Base-by-base conservation (phyloP, 306 rosid species). In the Cucurbita moschata region DNA sequence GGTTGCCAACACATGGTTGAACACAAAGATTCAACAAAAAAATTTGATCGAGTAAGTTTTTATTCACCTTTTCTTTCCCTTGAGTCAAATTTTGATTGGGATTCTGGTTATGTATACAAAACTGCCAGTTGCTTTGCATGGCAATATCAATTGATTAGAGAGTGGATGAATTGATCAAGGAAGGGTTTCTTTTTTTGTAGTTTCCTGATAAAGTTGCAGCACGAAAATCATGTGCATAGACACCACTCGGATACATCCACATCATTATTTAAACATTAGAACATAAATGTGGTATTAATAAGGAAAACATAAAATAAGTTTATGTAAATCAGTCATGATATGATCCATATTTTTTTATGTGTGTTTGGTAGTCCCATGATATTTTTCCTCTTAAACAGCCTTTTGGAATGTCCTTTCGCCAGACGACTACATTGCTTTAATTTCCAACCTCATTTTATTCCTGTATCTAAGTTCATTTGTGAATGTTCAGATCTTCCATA, bases 1-100 rank as follows among this genome's bases (percentile, higher is more conserved):
- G 91, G 85, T 68, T 82, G 86, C 62, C 76, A 80, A 84, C 85
- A 89, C 82, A 90, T 94, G 97, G 96, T 86, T 79, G 84, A 85
- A 72, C 90, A 86, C 80, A 82, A 73, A 75, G 89, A 85, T 76
- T 64, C 87, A 10, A 46, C 38, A n/a, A 83, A 81, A 86, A 75
- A 72, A 37, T 90, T 87, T 84, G 95, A 87, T 72, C 87, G 87
- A 78, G 98, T 94, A 82, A 81, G 97, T 77, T 75, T 44, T 66
- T n/a, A 5, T 44, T 42, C 15, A 14, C 21, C 19, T 68, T 68
- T 69, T 69, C 43, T 69, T 23, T 44, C 7, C 23, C 50, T 68
- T 26, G 18, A 42, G 69, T 23, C 43, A 69, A 66, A 39, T 81
- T 69, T 18, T 8, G 10, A 37, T 62, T 19, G 54, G 54, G 26